Evolutionary conservation across 345 rosid genomes (phyloP).

Genomic region (Heritiera fomes): DNA sequence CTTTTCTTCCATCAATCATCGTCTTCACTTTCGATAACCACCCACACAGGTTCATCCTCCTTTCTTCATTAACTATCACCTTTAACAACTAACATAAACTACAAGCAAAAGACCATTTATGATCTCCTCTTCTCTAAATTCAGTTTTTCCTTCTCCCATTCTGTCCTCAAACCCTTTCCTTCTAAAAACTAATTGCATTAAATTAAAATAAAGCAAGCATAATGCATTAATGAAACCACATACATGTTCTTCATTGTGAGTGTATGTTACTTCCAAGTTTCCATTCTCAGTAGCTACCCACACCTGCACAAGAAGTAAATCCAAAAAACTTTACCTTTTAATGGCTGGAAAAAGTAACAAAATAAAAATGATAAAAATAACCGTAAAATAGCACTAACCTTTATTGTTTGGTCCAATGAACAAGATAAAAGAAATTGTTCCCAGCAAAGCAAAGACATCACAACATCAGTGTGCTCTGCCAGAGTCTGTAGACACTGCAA

Average conservation of each 20-base stretch:
- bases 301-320: constrained; percentile 47
- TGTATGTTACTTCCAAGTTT: constrained; percentile 84
- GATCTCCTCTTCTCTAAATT: neutral
- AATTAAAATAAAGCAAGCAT: constrained; percentile 11
- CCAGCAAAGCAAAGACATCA: constrained; percentile 98
- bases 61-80: neutral
- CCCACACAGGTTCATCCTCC: neutral
- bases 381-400: constrained; percentile 44
- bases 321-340: neutral
- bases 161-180: constrained; percentile 1
- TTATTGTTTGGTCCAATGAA: constrained; percentile 86
- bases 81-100: neutral
- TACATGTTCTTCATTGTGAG: constrained; percentile 92
- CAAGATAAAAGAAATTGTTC: constrained; percentile 96
- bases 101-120: neutral
- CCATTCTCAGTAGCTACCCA: constrained; percentile 96
- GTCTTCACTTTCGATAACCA: neutral
- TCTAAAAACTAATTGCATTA: neutral
- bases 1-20: neutral
- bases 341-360: neutral
- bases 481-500: constrained; percentile 90
- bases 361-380: constrained; percentile 1
- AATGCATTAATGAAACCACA: constrained; percentile 19
- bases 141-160: constrained; percentile 8
- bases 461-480: constrained; percentile 73